phyloP scores from a whole-genome alignment of 371 early-diverging fungal genomes.

The Syncephalastrum racemosum region DNA sequence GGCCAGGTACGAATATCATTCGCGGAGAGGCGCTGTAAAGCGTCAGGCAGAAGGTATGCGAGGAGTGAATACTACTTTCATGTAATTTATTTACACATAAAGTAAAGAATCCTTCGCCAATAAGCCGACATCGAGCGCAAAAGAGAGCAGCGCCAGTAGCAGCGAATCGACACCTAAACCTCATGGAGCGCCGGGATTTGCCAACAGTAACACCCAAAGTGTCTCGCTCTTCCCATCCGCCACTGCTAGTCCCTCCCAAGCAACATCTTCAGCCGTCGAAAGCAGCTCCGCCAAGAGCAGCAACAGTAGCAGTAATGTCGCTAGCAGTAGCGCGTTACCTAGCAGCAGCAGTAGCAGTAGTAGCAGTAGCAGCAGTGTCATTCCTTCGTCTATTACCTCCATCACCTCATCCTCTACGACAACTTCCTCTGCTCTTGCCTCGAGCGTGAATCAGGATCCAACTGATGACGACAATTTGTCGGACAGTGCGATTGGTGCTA shows the following conservation, averaged over 20 bases:
- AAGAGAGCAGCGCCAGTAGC: too few relatives aligned
- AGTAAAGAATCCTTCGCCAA: too few relatives aligned
- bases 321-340: not conserved
- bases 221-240: slow-evolving; percentile 4
- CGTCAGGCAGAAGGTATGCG: slow-evolving; percentile 1
- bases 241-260: not conserved
- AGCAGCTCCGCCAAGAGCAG: slow-evolving; percentile 1
- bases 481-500: slow-evolving; percentile 22
- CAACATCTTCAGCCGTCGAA: not conserved
- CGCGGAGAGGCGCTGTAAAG: slow-evolving; percentile 1
- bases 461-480: slow-evolving; percentile 5
- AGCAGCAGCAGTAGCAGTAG: not conserved
- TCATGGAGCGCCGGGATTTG: too few relatives aligned
- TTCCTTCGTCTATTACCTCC: slow-evolving; percentile 2
- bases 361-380: not conserved
- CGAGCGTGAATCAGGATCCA: not conserved
- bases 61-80: too few relatives aligned
- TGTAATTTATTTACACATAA: too few relatives aligned
- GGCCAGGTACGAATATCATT: not conserved
- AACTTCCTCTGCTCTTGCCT: not conserved
- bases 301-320: not conserved
- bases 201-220: not conserved
- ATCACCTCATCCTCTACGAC: not conserved
- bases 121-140: too few relatives aligned
- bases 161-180: too few relatives aligned